Evolutionary conservation across 345 rosid genomes (phyloP), one percentile per base, ranked within the genome.

Genomic region (Aurinia saxatilis): DNA sequence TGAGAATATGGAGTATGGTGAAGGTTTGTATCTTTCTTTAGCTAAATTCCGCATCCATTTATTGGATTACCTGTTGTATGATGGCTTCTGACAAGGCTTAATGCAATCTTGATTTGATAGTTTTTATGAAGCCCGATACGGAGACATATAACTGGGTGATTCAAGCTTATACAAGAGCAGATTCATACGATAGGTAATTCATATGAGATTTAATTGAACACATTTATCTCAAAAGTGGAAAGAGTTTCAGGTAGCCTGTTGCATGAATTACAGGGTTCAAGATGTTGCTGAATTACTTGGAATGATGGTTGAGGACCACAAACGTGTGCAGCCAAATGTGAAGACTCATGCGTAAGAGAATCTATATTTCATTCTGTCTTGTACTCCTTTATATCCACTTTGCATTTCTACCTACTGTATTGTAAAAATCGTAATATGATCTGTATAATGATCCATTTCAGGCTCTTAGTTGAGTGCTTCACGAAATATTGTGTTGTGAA

Each of bases 1-100:
- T 67, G 96, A 92, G 81, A 92, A 89, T 75, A 92, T 92, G 98
- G 96, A 89, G 81, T 92, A 85, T 27, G 95, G 93, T 75, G 96
- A 89, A 92, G 98, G 98, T 92, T 75, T 60, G 73, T 45, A 36
- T 70, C 25, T 53, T 50, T 70, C 33, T 63, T 55, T 8, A 19
- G 60, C 31, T 42, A 7, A 5, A 49, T 49, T 39, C 15, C 5
- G 4, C 25, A 57, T 65, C 38, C 7, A 17, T 37, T 65, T n/a
- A 45, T 52, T 53, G 15, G 27, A 40, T 5, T 63, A 55, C 38
- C 66, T 59, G 50, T 65, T 41, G 53, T 33, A n/a, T 66, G 41
- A 59, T 59, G 57, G 29, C 12, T 58, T 33, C 21, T 49, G 18
- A 37, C 17, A 35, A 50, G 8, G 45, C 35, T 55, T 17, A n/a